phyloP scores from a whole-genome alignment of 2,329 filamentous ascomycete species.

The Lasiodiplodia theobromae region DNA sequence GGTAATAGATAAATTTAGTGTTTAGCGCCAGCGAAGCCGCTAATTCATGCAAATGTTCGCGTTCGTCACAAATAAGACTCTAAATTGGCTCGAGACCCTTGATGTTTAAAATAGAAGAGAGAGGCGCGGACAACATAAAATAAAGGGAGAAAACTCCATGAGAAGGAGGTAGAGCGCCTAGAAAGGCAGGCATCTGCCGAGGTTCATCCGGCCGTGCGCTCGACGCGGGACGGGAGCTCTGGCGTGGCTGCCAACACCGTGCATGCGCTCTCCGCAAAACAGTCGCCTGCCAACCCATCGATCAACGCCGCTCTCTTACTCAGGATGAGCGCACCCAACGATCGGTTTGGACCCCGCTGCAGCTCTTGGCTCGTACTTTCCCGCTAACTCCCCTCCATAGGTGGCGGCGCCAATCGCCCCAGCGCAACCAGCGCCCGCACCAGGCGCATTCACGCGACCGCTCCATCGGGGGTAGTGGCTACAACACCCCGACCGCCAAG shows the following conservation, averaged over 20 bases:
- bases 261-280: conserved; percentile 25
- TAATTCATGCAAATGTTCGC: too few species aligned
- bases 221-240: conserved; percentile 1
- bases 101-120: too few species aligned
- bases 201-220: not conserved
- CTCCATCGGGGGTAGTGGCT: conserved; percentile 36
- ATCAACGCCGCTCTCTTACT: conserved; percentile 26
- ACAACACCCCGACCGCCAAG: conserved; percentile 45
- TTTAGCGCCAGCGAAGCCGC: too few species aligned
- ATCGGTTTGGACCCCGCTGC: conserved; percentile 4
- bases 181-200: not conserved
- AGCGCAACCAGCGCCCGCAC: conserved; percentile 32
- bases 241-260: not conserved
- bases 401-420: conserved; percentile 31
- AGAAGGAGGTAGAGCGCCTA: not conserved
- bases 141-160: not conserved
- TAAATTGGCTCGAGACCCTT: too few species aligned
- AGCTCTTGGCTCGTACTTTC: not conserved
- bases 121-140: too few species aligned
- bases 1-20: too few species aligned
- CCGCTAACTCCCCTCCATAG: conserved; percentile 10
- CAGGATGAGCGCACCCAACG: conserved; percentile 29
- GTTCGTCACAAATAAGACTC: too few species aligned
- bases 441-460: conserved; percentile 35
- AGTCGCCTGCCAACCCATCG: conserved; percentile 27